Conservation (phyloP, 2,329 filamentous ascomycete species). For the Coleophoma eucalyptorum region DNA sequence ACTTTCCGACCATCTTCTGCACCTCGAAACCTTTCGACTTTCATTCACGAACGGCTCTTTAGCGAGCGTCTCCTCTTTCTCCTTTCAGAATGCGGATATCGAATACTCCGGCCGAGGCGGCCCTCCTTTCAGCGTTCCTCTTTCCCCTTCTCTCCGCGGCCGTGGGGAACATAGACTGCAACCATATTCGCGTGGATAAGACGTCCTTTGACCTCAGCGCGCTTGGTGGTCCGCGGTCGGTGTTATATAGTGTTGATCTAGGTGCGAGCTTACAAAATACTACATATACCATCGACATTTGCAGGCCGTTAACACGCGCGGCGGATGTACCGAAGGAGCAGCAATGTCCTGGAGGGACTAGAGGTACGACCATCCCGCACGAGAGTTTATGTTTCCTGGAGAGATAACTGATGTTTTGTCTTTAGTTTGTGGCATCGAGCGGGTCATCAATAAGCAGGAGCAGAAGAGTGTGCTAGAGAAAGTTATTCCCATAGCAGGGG, state of each 20-base stretch:
- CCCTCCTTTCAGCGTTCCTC: constrained; percentile 20
- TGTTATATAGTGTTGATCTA: constrained; percentile 51
- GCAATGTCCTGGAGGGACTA: constrained; percentile 65
- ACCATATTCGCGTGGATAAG: constrained; percentile 53
- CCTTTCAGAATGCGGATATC: constrained; percentile 20
- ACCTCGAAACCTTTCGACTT: no score
- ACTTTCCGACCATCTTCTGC: no score
- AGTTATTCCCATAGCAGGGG: constrained; percentile 72
- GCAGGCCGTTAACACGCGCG: constrained; percentile 59
- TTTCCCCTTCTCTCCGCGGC: constrained; percentile 22
- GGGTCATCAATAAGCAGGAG: constrained; percentile 45
- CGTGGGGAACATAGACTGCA: constrained; percentile 54
- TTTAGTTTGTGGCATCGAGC: constrained; percentile 72
- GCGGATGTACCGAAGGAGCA: constrained; percentile 50
- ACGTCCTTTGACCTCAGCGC: constrained; percentile 60
- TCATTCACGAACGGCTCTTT: no score
- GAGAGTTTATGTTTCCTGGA: not conserved
- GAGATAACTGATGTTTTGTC: constrained; percentile 8
- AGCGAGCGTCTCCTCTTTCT: no score
- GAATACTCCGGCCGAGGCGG: constrained; percentile 14
- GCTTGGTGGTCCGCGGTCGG: constrained; percentile 65
- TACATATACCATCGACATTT: constrained; percentile 80
- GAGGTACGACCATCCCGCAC: constrained; percentile 44
- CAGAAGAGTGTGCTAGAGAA: constrained; percentile 45
- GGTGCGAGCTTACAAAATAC: constrained; percentile 59